These are phyloP conservation scores for Solanum appendiculatum DNA, from an alignment of 257 asterid genomes.

Conservation along the genomic window DNA sequence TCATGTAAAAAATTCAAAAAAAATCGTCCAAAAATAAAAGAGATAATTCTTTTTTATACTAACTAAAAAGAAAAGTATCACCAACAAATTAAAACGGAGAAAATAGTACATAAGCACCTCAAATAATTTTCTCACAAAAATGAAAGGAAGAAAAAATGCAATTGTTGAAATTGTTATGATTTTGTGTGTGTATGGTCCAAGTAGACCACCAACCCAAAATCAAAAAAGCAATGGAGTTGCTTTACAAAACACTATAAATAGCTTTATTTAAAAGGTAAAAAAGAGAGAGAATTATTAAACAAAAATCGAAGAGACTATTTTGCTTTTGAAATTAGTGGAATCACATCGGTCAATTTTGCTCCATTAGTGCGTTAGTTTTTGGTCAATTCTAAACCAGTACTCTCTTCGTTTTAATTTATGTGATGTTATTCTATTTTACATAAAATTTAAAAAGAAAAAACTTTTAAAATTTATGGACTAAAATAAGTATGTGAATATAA, in stretches of 20 bases:
- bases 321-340: conserved; percentile 3
- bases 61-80: too few relatives aligned
- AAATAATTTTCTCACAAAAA: neutral
- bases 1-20: neutral
- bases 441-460: fast-evolving
- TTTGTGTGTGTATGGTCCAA: neutral
- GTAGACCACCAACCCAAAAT: neutral
- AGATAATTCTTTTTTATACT: neutral
- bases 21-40: neutral
- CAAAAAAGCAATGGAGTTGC: neutral
- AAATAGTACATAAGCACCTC: neutral
- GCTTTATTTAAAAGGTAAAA: neutral
- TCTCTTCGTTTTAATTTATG: neutral
- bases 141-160: neutral
- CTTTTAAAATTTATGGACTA: neutral
- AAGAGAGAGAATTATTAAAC: neutral
- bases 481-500: neutral
- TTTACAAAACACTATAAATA: neutral
- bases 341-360: neutral
- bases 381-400: neutral
- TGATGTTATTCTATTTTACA: neutral
- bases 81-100: neutral
- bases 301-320: neutral
- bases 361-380: neutral
- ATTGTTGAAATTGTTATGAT: neutral